Percentiles rank a stretch among this genome's conserved stretches.
These are phyloP conservation scores for Debaryomyces fabryi DNA, from an alignment of 1,139 yeast genomes.

Conservation along the genomic window DNA sequence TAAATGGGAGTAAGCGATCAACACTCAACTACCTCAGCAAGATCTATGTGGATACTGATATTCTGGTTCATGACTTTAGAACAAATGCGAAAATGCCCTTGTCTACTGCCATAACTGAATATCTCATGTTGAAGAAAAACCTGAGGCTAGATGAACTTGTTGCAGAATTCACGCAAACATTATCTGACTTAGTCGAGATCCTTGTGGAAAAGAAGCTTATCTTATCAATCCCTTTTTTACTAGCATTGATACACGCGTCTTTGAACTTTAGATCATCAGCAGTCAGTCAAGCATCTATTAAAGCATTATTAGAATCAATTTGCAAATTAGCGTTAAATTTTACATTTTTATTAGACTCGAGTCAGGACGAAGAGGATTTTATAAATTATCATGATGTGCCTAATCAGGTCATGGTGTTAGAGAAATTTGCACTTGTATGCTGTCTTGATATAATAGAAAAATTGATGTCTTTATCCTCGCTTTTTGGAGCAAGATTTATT, in stretches of 20 bases:
- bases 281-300: constrained; percentile 35
- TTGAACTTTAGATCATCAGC: constrained; percentile 62
- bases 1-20: constrained; percentile 53
- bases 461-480: constrained; percentile 29
- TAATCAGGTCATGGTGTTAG: constrained; percentile 47
- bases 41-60: constrained; percentile 41
- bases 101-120: constrained; percentile 35
- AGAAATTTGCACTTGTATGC: constrained; percentile 50
- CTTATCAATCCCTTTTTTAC: constrained; percentile 54
- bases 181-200: constrained; percentile 37
- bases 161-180: constrained; percentile 38
- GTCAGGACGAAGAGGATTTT: constrained; percentile 37
- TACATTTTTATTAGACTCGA: constrained; percentile 30
- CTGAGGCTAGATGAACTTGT: constrained; percentile 48
- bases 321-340: constrained; percentile 23
- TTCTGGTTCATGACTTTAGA: constrained; percentile 33
- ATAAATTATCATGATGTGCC: constrained; percentile 38
- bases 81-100: constrained; percentile 35
- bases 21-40: constrained; percentile 54
- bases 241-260: constrained; percentile 55
- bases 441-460: constrained; percentile 59
- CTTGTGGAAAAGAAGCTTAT: constrained; percentile 28
- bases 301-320: constrained; percentile 21
- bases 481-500: constrained; percentile 24
- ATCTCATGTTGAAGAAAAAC: constrained; percentile 44